These are phyloP conservation scores for Aphanomyces cochlioides DNA, from an alignment of 352 stramenopile species.

Conservation along the genomic window DNA sequence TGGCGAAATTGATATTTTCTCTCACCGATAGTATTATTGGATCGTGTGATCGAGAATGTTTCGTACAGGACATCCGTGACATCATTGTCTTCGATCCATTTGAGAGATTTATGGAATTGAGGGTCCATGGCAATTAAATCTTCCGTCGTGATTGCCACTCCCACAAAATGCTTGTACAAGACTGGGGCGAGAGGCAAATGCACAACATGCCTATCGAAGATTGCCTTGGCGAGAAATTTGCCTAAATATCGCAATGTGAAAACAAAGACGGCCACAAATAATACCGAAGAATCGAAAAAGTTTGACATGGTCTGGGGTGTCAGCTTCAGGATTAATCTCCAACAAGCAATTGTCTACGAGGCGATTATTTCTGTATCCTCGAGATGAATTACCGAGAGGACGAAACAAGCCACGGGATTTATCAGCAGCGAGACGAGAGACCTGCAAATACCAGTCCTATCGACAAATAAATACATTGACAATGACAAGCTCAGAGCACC, in stretches of 20 bases:
- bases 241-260: conserved; percentile 31
- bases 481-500: neutral
- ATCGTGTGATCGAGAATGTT: conserved; percentile 65
- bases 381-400: conserved; percentile 9
- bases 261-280: neutral
- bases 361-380: neutral
- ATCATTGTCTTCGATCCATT: conserved; percentile 86
- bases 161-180: conserved; percentile 69
- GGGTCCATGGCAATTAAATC: conserved; percentile 71
- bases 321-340: conserved; percentile 46
- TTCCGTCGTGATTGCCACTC: conserved; percentile 41
- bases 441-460: conserved; percentile 78
- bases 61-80: conserved; percentile 76
- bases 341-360: conserved; percentile 43
- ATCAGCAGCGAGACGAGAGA: conserved; percentile 49
- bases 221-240: conserved; percentile 78
- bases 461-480: neutral
- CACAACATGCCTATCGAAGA: conserved; percentile 81
- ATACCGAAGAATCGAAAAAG: conserved; percentile 54
- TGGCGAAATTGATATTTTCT: neutral
- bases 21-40: conserved; percentile 22
- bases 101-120: conserved; percentile 75
- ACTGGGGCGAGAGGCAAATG: conserved; percentile 73
- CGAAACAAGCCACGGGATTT: conserved; percentile 46
- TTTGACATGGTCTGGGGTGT: conserved; percentile 37